Conservation (phyloP, 2,329 filamentous ascomycete species). For the Phymatotrichopsis omnivora region DNA sequence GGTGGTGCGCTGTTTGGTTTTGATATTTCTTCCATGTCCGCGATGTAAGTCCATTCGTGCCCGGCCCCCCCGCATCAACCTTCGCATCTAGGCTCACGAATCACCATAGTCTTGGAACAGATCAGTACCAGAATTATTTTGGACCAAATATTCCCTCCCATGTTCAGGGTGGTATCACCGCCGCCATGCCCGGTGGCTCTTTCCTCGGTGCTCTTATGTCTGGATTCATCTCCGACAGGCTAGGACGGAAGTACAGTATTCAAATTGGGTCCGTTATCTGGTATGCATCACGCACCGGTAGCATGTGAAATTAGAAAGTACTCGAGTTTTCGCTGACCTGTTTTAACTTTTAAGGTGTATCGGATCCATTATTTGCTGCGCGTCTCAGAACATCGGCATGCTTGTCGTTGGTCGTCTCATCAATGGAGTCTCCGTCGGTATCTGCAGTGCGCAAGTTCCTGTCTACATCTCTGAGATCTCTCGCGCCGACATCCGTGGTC, state of each 20-base stretch:
- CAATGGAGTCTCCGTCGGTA: conserved; percentile 34
- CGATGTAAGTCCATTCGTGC: conserved; percentile 43
- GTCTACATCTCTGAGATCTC: conserved; percentile 40
- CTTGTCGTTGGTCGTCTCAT: conserved; percentile 34
- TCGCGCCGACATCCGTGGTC: conserved; percentile 38
- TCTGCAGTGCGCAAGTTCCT: conserved; percentile 39
- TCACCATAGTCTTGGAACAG: conserved; percentile 17
- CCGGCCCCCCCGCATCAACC: no score
- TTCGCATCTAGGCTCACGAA: neutral
- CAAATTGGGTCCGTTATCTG: conserved; percentile 42
- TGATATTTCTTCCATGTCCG: conserved; percentile 50
- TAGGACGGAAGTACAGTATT: conserved; percentile 44
- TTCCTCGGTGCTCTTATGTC: conserved; percentile 54
- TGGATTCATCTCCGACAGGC: conserved; percentile 48
- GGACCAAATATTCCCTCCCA: conserved; percentile 40
- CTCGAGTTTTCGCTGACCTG: no score
- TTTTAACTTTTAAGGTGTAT: conserved; percentile 28
- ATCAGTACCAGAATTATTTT: conserved; percentile 38
- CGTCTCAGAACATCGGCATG: conserved; percentile 31
- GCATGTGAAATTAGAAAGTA: no score
- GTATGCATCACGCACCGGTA: no score
- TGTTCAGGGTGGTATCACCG: conserved; percentile 55
- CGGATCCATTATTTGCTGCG: conserved; percentile 35
- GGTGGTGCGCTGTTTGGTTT: conserved; percentile 40
- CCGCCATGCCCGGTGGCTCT: conserved; percentile 61